phyloP scores from a whole-genome alignment of 2,329 filamentous ascomycete genomes.

The Pochonia chlamydosporia region DNA sequence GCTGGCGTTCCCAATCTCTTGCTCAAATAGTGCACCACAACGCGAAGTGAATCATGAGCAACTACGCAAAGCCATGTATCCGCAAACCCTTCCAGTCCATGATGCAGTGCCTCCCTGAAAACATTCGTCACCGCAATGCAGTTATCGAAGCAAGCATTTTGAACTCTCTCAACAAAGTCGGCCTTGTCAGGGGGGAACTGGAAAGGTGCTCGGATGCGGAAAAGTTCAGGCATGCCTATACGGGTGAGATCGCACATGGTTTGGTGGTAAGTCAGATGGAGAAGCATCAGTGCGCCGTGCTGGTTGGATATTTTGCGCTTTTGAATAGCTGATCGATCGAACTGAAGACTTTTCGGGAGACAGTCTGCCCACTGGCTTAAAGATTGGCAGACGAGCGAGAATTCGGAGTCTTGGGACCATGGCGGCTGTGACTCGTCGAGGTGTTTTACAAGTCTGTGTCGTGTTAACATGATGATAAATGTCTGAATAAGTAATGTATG shows the following conservation, averaged over 20 bases:
- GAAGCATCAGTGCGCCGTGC: neutral
- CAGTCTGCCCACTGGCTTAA: neutral
- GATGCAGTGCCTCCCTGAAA: slow-evolving; percentile 1
- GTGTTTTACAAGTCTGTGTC: neutral
- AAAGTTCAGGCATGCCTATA: slow-evolving; percentile 1
- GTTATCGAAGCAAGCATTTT: slow-evolving; percentile 5
- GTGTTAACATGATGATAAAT: no score
- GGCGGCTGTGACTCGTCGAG: neutral
- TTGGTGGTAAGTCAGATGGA: slow-evolving; percentile 1
- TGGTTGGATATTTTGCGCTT: slow-evolving; percentile 3
- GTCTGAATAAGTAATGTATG: neutral
- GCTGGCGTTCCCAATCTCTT: neutral
- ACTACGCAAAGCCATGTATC: slow-evolving; percentile 1
- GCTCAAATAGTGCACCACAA: neutral
- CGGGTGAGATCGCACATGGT: slow-evolving; percentile 1
- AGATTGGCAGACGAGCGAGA: neutral
- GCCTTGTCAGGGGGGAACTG: neutral
- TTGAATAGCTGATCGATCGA: neutral
- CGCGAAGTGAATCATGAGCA: neutral
- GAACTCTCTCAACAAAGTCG: slow-evolving; percentile 1
- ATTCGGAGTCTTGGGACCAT: neutral
- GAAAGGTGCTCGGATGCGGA: neutral
- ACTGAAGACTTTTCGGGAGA: neutral
- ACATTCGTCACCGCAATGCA: neutral
- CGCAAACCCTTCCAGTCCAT: neutral